A percentile compares a stretch with the other conserved stretches of the same genome.
Conservation (phyloP, 257 asterid genomes). For the Eucommia ulmoides region DNA sequence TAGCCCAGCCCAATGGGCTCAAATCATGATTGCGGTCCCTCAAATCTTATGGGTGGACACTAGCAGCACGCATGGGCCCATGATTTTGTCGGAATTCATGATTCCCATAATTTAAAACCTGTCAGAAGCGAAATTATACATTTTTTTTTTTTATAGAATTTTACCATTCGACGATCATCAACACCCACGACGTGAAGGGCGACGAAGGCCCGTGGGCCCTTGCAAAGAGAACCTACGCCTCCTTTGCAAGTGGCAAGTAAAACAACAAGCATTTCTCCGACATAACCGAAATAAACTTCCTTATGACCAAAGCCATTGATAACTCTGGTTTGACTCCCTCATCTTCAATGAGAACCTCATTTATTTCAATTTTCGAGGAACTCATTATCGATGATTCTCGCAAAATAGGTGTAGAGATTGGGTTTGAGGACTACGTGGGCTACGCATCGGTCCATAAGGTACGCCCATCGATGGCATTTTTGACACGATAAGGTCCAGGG, state of each 20-base stretch:
- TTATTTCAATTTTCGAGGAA: constrained; percentile 68
- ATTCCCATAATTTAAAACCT: too few relatives aligned
- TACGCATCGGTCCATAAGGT: constrained; percentile 77
- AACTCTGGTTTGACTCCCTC: constrained; percentile 77
- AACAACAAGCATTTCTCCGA: constrained; percentile 70
- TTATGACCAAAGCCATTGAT: constrained; percentile 87
- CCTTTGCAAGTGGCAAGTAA: constrained; percentile 46
- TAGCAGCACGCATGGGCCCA: too few relatives aligned
- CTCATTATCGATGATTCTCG: constrained; percentile 24
- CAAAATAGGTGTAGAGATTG: constrained; percentile 24
- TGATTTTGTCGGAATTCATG: too few relatives aligned
- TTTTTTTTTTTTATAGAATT: too few relatives aligned
- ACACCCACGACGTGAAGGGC: constrained; percentile 53
- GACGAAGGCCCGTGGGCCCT: constrained; percentile 62
- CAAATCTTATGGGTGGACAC: too few relatives aligned
- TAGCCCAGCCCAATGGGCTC: too few relatives aligned
- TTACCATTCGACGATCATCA: constrained; percentile 77
- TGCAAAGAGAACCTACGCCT: constrained; percentile 42
- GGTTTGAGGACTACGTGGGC: constrained; percentile 61
- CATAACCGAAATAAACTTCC: constrained; percentile 72
- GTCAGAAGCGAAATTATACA: too few relatives aligned
- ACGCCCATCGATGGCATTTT: constrained; percentile 81
- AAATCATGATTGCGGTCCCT: too few relatives aligned
- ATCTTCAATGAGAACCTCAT: constrained; percentile 58
- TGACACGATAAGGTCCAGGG: constrained; percentile 48